Percentiles rank a stretch among this genome's conserved stretches.
These are phyloP conservation scores for Malbranchea zuffiana DNA, from an alignment of 2,329 filamentous ascomycete genomes.

Conservation along the genomic window DNA sequence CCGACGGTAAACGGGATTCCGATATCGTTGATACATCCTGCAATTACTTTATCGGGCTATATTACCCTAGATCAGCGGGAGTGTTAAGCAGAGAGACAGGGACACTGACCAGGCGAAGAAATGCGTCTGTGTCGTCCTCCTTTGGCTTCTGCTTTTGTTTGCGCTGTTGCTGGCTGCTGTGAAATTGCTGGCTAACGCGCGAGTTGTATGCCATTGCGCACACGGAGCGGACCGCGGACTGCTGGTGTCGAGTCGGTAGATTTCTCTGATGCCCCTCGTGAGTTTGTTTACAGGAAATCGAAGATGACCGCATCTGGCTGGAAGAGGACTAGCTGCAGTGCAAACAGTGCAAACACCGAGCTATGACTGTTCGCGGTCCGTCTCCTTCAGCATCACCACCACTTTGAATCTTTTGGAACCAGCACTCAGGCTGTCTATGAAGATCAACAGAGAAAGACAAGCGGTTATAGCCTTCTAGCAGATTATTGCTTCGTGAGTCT, in stretches of 20 bases:
- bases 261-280: conserved; percentile 9
- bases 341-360: conserved; percentile 31
- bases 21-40: conserved; percentile 93
- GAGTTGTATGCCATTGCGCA: conserved; percentile 40
- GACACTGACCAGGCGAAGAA: conserved; percentile 45
- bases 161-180: conserved; percentile 36
- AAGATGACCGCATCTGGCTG: conserved; percentile 6
- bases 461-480: too few species aligned
- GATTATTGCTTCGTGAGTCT: too few species aligned
- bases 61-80: neutral
- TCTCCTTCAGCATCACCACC: too few species aligned
- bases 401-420: too few species aligned
- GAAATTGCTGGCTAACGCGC: conserved; percentile 43
- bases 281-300: conserved; percentile 15
- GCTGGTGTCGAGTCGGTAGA: neutral
- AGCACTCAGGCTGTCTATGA: too few species aligned
- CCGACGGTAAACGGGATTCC: conserved; percentile 77
- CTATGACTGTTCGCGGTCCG: conserved; percentile 8
- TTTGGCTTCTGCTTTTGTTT: conserved; percentile 42
- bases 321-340: conserved; percentile 26
- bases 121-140: conserved; percentile 47
- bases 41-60: conserved; percentile 66
- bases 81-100: neutral
- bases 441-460: too few species aligned
- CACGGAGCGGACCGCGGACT: neutral